These are phyloP conservation scores for Scutellaria galericulata DNA, from an alignment of 257 asterid species.

Conservation along the genomic window DNA sequence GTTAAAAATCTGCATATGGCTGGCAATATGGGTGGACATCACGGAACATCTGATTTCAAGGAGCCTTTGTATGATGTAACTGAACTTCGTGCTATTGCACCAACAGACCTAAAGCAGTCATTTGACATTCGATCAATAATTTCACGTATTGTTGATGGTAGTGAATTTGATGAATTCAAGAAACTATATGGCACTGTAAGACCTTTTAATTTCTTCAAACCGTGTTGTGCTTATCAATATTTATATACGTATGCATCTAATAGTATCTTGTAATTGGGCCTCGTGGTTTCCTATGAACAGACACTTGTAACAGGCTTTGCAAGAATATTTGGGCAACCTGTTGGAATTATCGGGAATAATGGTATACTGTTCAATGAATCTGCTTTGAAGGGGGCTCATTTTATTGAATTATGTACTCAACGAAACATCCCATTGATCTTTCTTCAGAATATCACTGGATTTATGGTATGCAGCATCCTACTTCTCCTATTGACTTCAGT, in stretches of 20 bases:
- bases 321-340: conserved; percentile 85
- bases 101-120: conserved; percentile 88
- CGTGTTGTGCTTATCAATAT: conserved; percentile 9
- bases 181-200: conserved; percentile 98
- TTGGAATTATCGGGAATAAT: conserved; percentile 94
- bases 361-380: conserved; percentile 93
- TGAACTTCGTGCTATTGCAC: conserved; percentile 92
- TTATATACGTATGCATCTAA: background rate
- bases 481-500: conserved; percentile 9
- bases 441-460: conserved; percentile 97
- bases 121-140: conserved; percentile 83
- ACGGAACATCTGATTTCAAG: conserved; percentile 53
- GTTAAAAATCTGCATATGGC: conserved; percentile 89
- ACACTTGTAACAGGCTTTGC: conserved; percentile 98
- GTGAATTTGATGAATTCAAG: conserved; percentile 99
- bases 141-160: conserved; percentile 91
- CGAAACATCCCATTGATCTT: conserved; percentile 90
- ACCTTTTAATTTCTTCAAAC: conserved; percentile 37
- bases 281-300: conserved; percentile 46
- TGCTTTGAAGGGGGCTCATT: conserved; percentile 97
- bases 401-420: conserved; percentile 89
- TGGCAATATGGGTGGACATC: conserved; percentile 52
- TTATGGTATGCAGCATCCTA: conserved; percentile 62
- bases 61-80: conserved; percentile 82
- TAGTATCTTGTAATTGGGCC: conserved; percentile 19